Percentiles rank a stretch among this genome's conserved stretches.
These are phyloP conservation scores for Cantharellus anzutake DNA, from an alignment of 768 basidiomycete species.

Conservation along the genomic window DNA sequence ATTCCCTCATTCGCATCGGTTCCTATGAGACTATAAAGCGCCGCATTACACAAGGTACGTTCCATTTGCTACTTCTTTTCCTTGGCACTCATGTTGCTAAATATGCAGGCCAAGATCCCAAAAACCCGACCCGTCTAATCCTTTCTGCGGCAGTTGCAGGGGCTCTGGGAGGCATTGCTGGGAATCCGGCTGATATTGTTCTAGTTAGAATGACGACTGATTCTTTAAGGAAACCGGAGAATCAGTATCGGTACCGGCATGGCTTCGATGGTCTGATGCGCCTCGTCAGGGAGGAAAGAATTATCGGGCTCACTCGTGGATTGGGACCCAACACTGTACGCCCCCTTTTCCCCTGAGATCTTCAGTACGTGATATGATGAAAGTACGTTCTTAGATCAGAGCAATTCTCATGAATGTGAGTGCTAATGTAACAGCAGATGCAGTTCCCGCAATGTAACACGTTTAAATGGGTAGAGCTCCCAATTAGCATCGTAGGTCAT, in stretches of 20 bases:
- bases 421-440: neutral
- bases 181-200: constrained; percentile 9
- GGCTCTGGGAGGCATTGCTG: constrained; percentile 8
- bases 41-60: constrained; percentile 6
- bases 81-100: neutral
- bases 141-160: constrained; percentile 8
- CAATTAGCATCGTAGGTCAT: constrained; percentile 8
- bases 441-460: no score
- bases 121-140: constrained; percentile 1
- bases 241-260: constrained; percentile 5
- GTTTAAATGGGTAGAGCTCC: neutral
- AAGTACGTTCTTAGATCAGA: constrained; percentile 1
- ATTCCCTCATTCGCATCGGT: constrained; percentile 9
- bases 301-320: constrained; percentile 4
- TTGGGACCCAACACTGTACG: constrained; percentile 6
- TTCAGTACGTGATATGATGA: neutral
- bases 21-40: constrained; percentile 8
- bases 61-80: neutral
- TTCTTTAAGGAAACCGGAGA: constrained; percentile 4
- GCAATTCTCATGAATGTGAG: constrained; percentile 9
- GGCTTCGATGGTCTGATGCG: constrained; percentile 8
- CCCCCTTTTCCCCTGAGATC: no score
- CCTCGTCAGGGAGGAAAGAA: constrained; percentile 8
- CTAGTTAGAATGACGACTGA: constrained; percentile 10
- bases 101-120: constrained; percentile 1